Base-by-base conservation (phyloP, 495 filamentous ascomycete genomes). In the Beverwykella pulmonaria region DNA sequence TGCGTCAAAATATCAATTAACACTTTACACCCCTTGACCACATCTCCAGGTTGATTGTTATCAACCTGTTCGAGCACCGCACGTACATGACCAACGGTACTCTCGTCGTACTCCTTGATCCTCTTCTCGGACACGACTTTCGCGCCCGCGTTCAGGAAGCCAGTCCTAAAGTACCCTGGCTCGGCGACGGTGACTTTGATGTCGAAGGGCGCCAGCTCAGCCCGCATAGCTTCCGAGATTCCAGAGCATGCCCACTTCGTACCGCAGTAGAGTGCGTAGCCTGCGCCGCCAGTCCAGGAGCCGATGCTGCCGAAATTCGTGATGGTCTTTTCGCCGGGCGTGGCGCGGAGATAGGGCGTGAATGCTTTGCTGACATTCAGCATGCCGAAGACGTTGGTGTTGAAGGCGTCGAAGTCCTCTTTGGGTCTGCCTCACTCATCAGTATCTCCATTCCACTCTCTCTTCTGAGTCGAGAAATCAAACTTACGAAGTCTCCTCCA, bases 121-220 rank as follows among this genome's bases (percentile, higher is more conserved):
- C 59, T 29, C 34, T 23, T 44, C 26, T 50, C 22, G 17, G 65
- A 46, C 19, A 27, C 32, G 15, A 71, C 29, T 46, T 44, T 62
- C 22, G 71, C 61, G 17, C 41, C 61, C 36, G 71, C 27, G 34
- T 56, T 70, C 26, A 74, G 63, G 20, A 86, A 72, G 20, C 73
- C 71, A 0, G 82, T 84, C 19, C 82, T 75, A 63, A 86, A 85
- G 52, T 77, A 77, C 1, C 84, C 84, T 4, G 82, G 82, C 63
- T 83, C 80, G 7, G 83, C 68, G 14, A 81, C 71, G 10, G 75
- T 71, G 29, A 79, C 77, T 20, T 75, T 74, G 59, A 86, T 79
- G 9, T 77, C 77, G 63, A 86, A 80, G 0, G 77, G 72, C 8
- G 70, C 70, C 0, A 84, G 61, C 65, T 87, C 85, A 22, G 79